Evolutionary conservation across 108 stramenopile species (phyloP), one percentile per base, ranked within the genome.

Genomic region (Cylindrotheca closterium): DNA sequence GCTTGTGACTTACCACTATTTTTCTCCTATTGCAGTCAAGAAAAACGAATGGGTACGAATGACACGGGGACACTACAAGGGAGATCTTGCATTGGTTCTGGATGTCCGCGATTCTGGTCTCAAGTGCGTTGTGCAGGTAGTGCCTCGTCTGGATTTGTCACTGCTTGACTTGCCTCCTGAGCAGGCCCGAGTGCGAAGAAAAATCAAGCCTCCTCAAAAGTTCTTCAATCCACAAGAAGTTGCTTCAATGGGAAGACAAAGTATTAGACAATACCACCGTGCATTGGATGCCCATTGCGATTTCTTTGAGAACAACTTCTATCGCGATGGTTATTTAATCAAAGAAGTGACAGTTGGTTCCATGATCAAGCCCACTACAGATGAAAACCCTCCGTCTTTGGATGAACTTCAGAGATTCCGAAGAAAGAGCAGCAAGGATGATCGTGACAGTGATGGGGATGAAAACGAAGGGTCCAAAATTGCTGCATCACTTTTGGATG

Each of bases 21-120:
- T 24, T 57, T 1, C 26, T 30, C 24, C 22, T 56, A 63, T n/a
- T n/a, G n/a, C 65, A 74, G 87, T 99, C 19, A 93, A 96, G 66
- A 81, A 92, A 54, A 96, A 96, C 52, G 93, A 95, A 59, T 99
- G 92, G 89, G 96, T 98, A 1, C 92, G 98, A 42, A 84, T 98
- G 80, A 92, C 79, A 1, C 77, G 96, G 27, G 94, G 91, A 22
- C 94, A 89, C 48, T 98, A 93, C 81, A 98, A 96, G 79, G 97
- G 96, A 22, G 98, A 99, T 74, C 71, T 98, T 55, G 98, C 95
- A 45, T 81, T 93, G 52, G 96, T 99, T 45, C 77, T 81, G 51
- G 89, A 79, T 57, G 96, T 99, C 8, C 71, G 82, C 27, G 96
- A 94, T 17, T 94, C 92, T 23, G 96, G 96, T 8, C 77, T 89